Evolutionary conservation across 805 yeast species (phyloP).

Genomic region (Candida germanica): DNA sequence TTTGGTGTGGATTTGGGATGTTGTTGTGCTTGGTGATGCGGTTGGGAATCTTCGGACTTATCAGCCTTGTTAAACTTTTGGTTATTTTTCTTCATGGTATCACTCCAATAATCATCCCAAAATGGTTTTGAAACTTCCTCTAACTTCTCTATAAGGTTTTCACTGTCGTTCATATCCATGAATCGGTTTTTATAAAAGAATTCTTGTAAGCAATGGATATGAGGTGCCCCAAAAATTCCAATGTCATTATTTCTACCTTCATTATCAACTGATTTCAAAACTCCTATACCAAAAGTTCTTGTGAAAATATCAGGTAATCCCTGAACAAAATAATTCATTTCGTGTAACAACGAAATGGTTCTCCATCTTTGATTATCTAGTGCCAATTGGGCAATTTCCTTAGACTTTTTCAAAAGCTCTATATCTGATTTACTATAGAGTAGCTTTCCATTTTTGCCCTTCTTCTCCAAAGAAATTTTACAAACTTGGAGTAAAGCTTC

Average conservation of each 20-base stretch:
- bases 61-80: conserved; percentile 27
- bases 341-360: conserved; percentile 56
- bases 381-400: conserved; percentile 47
- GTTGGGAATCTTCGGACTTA: conserved; percentile 26
- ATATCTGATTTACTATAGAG: conserved; percentile 39
- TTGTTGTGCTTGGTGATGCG: conserved; percentile 20
- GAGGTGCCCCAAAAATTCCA: conserved; percentile 60
- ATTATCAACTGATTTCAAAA: conserved; percentile 17
- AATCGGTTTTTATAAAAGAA: conserved; percentile 54
- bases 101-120: conserved; percentile 56
- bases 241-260: conserved; percentile 18
- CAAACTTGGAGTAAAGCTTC: conserved; percentile 51
- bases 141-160: conserved; percentile 28
- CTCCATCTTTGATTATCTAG: conserved; percentile 55
- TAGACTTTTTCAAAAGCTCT: conserved; percentile 40
- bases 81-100: conserved; percentile 31
- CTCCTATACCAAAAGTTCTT: conserved; percentile 44
- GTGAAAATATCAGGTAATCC: conserved; percentile 43
- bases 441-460: conserved; percentile 18
- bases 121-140: conserved; percentile 37
- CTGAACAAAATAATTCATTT: conserved; percentile 55
- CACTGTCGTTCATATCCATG: conserved; percentile 25
- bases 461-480: conserved; percentile 40
- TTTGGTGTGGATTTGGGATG: neutral
- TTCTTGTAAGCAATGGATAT: conserved; percentile 48